Conservation (phyloP, 805 yeast genomes). For the Saccharomyces cerevisiae region DNA sequence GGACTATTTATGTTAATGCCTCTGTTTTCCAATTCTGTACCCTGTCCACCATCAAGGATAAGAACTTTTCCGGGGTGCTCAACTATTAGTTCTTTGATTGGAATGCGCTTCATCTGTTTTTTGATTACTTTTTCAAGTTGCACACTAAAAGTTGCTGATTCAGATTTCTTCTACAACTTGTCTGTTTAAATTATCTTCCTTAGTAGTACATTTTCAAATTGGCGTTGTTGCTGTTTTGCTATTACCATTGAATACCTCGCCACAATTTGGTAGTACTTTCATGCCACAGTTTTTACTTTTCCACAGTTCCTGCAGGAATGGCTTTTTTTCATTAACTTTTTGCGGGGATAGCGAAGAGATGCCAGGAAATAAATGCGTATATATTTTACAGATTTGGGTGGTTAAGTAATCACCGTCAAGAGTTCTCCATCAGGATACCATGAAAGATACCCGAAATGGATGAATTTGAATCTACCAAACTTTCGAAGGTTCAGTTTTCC, state of each 20-base stretch:
- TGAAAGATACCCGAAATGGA: background rate
- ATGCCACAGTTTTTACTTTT: background rate
- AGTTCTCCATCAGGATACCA: background rate
- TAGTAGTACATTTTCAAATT: background rate
- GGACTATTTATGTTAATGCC: conserved; percentile 37
- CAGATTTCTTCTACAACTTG: background rate
- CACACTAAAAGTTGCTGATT: background rate
- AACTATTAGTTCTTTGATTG: conserved; percentile 3
- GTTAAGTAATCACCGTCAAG: background rate
- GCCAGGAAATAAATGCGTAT: background rate
- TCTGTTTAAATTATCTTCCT: background rate
- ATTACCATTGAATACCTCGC: background rate
- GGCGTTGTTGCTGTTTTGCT: background rate
- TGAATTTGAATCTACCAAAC: background rate
- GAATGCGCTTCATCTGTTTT: background rate
- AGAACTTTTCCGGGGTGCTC: conserved; percentile 2
- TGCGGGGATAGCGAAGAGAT: background rate
- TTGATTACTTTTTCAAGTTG: background rate
- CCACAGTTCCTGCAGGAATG: background rate
- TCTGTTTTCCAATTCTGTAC: conserved; percentile 47
- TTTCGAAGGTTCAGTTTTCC: background rate
- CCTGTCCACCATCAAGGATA: conserved; percentile 51
- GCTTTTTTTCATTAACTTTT: background rate
- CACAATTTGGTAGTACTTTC: background rate
- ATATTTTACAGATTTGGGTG: background rate